Percentiles rank a stretch among this genome's conserved stretches.
Evolutionary conservation across 2,329 filamentous ascomycete species (phyloP).

Genomic region (Emericellopsis atlantica): DNA sequence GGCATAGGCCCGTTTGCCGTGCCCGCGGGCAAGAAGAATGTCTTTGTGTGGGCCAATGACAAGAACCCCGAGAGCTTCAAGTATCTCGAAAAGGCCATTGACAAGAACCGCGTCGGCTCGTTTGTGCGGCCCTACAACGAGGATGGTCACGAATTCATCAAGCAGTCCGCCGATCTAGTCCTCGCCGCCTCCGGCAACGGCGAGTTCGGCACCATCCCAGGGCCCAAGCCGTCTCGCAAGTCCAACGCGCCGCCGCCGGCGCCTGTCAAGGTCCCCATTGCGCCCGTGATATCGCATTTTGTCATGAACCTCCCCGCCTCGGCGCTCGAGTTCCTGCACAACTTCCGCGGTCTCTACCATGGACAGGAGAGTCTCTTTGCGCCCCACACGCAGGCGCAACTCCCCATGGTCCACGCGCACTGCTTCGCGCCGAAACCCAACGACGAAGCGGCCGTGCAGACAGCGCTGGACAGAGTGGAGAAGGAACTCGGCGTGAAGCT

Average conservation of each 20-base stretch:
- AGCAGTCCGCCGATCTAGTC: slow-evolving; percentile 49
- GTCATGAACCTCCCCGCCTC: slow-evolving; percentile 95
- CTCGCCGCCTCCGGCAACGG: slow-evolving; percentile 34
- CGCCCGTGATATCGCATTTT: slow-evolving; percentile 76
- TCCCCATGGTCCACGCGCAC: slow-evolving; percentile 87
- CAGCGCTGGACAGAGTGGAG: slow-evolving; percentile 28
- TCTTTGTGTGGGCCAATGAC: slow-evolving; percentile 95
- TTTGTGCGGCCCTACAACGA: slow-evolving; percentile 72
- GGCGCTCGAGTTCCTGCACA: slow-evolving; percentile 68
- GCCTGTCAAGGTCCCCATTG: slow-evolving; percentile 38
- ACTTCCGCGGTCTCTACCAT: slow-evolving; percentile 61
- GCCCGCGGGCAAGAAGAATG: slow-evolving; percentile 76
- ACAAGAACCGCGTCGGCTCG: slow-evolving; percentile 61
- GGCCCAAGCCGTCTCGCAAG: slow-evolving; percentile 21
- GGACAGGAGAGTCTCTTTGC: slow-evolving; percentile 54
- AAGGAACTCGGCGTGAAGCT: slow-evolving; percentile 26
- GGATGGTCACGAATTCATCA: slow-evolving; percentile 76
- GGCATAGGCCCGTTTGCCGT: slow-evolving; percentile 92
- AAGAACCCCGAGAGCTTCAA: slow-evolving; percentile 82
- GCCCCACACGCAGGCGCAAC: slow-evolving; percentile 40
- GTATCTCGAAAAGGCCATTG: slow-evolving; percentile 57
- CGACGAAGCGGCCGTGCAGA: slow-evolving; percentile 50
- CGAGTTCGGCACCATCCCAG: slow-evolving; percentile 39
- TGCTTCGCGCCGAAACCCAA: slow-evolving; percentile 81
- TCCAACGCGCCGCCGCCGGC: slow-evolving; percentile 17